Evolutionary conservation across 192 early-diverging fungal species (phyloP), one percentile per base, ranked within the genome.

Genomic region (Gamsiella multidivaricata): DNA sequence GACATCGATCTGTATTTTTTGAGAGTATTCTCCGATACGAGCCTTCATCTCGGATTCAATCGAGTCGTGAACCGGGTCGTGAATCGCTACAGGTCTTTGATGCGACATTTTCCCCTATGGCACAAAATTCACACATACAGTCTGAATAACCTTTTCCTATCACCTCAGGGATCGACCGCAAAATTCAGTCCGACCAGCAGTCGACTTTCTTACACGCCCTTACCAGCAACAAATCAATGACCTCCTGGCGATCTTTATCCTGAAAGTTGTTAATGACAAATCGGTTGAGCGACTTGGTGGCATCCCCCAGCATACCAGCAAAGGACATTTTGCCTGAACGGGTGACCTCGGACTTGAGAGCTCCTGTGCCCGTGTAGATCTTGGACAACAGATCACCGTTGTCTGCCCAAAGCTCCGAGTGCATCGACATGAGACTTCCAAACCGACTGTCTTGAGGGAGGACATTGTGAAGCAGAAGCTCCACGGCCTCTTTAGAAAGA

Each of bases 281-380:
- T 12, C 98, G 87, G 68, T 94, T 96, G 46, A 95, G 88, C 20
- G 94, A 94, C 62, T 97, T 97, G 5, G 93, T 91, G 17, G 97
- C 95, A 76, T 98, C 97, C 63, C 95, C 93, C 25, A 99, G 61
- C 66, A 70, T 66, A 75, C 86, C 83, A 37, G 88, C 79, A 54
- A 95, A 80, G 12, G 94, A 95, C 49, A 89, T 84, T 61, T 97
- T 98, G 46, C 96, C 96, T 3, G 94, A 92, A 15, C 95, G 85
- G 0, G 96, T 97, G 39, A 92, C 91, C 8, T 91, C 91, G 1
- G 95, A 93, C 63, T 96, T 96, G 0, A 99, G 85, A 11, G 98
- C 98, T 8, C 96, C 96, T 26, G 97, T 98, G 15, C 98, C 98
- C 4, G 98, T 92, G 72, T 98, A 99, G 12, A 97, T 92, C 52